Conservation (phyloP, 2,329 filamentous ascomycete genomes). For the Colletotrichum neosansevieriae region DNA sequence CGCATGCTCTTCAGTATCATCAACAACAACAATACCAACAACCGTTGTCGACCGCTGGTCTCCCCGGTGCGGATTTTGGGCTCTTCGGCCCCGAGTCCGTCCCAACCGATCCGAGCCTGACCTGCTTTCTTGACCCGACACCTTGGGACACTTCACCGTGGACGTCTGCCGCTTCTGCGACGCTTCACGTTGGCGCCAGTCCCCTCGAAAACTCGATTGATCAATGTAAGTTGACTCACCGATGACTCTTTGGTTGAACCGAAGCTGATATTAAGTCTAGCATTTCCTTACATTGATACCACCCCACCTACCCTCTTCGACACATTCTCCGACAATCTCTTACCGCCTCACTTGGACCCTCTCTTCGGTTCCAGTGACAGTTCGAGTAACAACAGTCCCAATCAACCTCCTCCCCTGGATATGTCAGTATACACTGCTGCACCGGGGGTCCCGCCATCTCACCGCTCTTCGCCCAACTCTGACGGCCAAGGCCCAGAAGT, state of each 20-base stretch:
- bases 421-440: slow-evolving; percentile 18
- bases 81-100: slow-evolving; percentile 31
- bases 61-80: slow-evolving; percentile 33
- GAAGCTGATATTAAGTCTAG: slow-evolving; percentile 16
- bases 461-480: slow-evolving; percentile 30
- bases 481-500: slow-evolving; percentile 1
- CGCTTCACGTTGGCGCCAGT: slow-evolving; percentile 31
- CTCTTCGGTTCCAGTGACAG: slow-evolving; percentile 29
- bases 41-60: slow-evolving; percentile 29
- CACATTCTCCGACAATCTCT: slow-evolving; percentile 28
- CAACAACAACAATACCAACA: not conserved
- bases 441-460: slow-evolving; percentile 18
- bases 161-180: slow-evolving; percentile 28
- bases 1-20: slow-evolving; percentile 20
- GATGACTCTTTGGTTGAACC: slow-evolving; percentile 9
- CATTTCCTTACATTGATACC: slow-evolving; percentile 34
- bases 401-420: slow-evolving; percentile 33
- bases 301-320: slow-evolving; percentile 35
- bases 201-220: slow-evolving; percentile 33
- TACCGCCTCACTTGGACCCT: slow-evolving; percentile 19
- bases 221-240: slow-evolving; percentile 16
- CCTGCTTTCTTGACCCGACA: slow-evolving; percentile 26
- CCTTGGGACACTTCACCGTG: slow-evolving; percentile 34
- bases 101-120: slow-evolving; percentile 30
- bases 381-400: slow-evolving; percentile 35